Evolutionary conservation across 1,139 yeast genomes (phyloP).

Genomic region (Geotrichum candidum): DNA sequence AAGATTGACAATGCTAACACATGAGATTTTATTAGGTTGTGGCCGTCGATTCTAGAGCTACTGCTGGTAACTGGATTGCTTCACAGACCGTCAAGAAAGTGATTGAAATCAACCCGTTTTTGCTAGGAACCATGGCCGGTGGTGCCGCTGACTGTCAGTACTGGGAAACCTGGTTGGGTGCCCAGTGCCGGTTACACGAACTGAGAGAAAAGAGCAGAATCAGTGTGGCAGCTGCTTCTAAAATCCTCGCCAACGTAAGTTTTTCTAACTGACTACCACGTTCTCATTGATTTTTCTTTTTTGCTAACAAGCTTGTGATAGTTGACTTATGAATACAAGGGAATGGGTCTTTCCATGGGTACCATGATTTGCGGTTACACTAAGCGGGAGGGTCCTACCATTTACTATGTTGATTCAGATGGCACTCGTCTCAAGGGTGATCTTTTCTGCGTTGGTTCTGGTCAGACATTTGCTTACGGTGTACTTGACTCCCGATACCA

Average conservation of each 20-base stretch:
- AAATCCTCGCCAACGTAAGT: slow-evolving; percentile 64
- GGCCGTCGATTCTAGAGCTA: slow-evolving; percentile 96
- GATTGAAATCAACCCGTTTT: slow-evolving; percentile 89
- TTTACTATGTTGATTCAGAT: slow-evolving; percentile 93
- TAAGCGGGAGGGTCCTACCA: slow-evolving; percentile 89
- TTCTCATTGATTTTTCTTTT: neutral
- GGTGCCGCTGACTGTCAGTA: slow-evolving; percentile 99
- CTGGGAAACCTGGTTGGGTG: slow-evolving; percentile 99
- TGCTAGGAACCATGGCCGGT: slow-evolving; percentile 98
- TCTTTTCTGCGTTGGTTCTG: slow-evolving; percentile 95
- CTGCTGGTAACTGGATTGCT: slow-evolving; percentile 98
- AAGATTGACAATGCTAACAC: neutral
- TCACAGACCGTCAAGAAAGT: slow-evolving; percentile 97
- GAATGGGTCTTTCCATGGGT: slow-evolving; percentile 99
- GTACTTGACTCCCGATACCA: slow-evolving; percentile 85
- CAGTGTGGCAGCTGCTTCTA: slow-evolving; percentile 94
- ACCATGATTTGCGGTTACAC: slow-evolving; percentile 98
- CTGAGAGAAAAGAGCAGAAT: slow-evolving; percentile 90
- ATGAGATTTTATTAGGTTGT: slow-evolving; percentile 42
- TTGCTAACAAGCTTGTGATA: neutral
- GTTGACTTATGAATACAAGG: slow-evolving; percentile 87
- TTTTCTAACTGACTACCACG: neutral
- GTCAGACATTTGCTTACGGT: slow-evolving; percentile 99
- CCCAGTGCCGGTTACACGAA: slow-evolving; percentile 94
- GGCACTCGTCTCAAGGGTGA: slow-evolving; percentile 96